Conservation (phyloP, 2,329 filamentous ascomycete genomes). For the Penicillium capsulatum region DNA sequence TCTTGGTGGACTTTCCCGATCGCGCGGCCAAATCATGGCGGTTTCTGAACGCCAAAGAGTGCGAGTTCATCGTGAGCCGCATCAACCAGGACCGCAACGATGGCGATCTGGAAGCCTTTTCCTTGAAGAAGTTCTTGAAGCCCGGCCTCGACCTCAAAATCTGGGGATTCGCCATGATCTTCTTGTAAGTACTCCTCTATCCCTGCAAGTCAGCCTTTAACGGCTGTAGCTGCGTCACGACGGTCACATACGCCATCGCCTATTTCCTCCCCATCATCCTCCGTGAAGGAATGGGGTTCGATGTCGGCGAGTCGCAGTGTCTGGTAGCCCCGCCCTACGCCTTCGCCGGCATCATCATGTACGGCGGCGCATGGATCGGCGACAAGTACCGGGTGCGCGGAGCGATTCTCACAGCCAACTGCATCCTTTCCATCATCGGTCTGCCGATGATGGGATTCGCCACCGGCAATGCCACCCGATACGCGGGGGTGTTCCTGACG, state of each 20-base stretch:
- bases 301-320: slow-evolving; percentile 61
- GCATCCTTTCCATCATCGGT: slow-evolving; percentile 62
- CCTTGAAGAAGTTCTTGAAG: slow-evolving; percentile 45
- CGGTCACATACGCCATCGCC: slow-evolving; percentile 70
- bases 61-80: slow-evolving; percentile 46
- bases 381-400: slow-evolving; percentile 65
- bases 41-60: slow-evolving; percentile 41
- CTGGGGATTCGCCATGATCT: slow-evolving; percentile 53
- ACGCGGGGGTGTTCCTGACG: slow-evolving; percentile 72
- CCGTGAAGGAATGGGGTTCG: slow-evolving; percentile 58
- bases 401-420: slow-evolving; percentile 62
- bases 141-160: slow-evolving; percentile 50
- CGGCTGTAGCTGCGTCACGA: slow-evolving; percentile 60
- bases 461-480: slow-evolving; percentile 54
- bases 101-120: slow-evolving; percentile 48
- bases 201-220: background rate
- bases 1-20: slow-evolving; percentile 40
- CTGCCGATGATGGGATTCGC: slow-evolving; percentile 70
- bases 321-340: slow-evolving; percentile 67
- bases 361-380: slow-evolving; percentile 56
- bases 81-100: slow-evolving; percentile 54
- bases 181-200: slow-evolving; percentile 33
- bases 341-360: slow-evolving; percentile 62
- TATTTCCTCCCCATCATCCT: slow-evolving; percentile 79
- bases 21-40: slow-evolving; percentile 29